phyloP scores from a whole-genome alignment of 805 yeast species.

The Danielia reshetovae region DNA sequence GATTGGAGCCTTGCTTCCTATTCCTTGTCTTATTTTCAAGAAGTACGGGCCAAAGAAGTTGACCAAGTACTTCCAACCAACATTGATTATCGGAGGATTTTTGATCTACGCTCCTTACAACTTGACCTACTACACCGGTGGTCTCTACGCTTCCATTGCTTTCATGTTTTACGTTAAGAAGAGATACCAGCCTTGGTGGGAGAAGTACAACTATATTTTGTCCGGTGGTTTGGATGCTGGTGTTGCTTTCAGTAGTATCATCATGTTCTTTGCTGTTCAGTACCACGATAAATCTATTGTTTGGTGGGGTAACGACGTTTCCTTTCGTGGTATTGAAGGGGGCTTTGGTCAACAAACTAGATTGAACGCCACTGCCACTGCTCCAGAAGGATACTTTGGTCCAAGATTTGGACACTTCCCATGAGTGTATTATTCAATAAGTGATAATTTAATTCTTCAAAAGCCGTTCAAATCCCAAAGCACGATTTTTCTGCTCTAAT shows the following conservation, averaged over 20 bases:
- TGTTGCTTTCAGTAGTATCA: slow-evolving; percentile 31
- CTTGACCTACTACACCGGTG: slow-evolving; percentile 27
- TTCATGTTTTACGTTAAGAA: slow-evolving; percentile 29
- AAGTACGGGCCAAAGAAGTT: slow-evolving; percentile 13
- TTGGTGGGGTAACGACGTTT: slow-evolving; percentile 26
- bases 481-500: too few species aligned
- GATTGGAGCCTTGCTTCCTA: slow-evolving; percentile 27
- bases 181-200: slow-evolving; percentile 30
- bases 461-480: too few species aligned
- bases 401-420: slow-evolving; percentile 17
- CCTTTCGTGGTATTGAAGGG: slow-evolving; percentile 35
- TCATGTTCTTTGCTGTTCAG: slow-evolving; percentile 36
- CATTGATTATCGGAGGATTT: slow-evolving; percentile 30
- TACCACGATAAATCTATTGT: slow-evolving; percentile 25
- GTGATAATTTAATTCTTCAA: too few species aligned
- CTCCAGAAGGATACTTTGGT: slow-evolving; percentile 21
- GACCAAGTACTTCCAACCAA: slow-evolving; percentile 28
- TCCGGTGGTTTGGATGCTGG: slow-evolving; percentile 31
- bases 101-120: slow-evolving; percentile 31
- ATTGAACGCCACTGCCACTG: slow-evolving; percentile 4
- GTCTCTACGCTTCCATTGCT: slow-evolving; percentile 22
- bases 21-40: slow-evolving; percentile 21
- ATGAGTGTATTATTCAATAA: too few species aligned
- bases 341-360: not conserved
- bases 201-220: slow-evolving; percentile 32